phyloP scores from a whole-genome alignment of 345 rosid genomes.

The Melastoma malabathricum region DNA sequence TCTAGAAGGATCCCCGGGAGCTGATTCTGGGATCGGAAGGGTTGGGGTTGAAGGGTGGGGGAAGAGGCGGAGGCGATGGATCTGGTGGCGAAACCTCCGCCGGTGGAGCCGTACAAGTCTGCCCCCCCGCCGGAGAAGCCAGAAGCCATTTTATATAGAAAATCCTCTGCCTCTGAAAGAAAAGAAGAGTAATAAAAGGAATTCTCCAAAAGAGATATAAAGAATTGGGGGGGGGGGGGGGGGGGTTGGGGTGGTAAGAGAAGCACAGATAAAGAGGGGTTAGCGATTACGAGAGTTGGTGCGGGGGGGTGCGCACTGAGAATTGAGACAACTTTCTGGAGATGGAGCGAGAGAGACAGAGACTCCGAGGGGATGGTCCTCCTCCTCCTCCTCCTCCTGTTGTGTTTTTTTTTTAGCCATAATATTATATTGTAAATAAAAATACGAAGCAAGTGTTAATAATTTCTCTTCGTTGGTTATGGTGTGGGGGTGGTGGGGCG shows the following conservation, averaged over 20 bases:
- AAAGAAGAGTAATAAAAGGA: conserved; percentile 19
- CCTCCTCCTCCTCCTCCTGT: too few species aligned
- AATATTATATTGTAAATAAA: too few species aligned
- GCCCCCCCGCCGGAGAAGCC: conserved; percentile 64
- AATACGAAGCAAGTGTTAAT: background rate
- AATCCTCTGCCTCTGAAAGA: background rate
- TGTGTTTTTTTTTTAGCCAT: conserved; percentile 8
- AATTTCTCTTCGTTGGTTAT: background rate
- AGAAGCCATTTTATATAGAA: conserved; percentile 43
- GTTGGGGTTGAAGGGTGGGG: conserved; percentile 16
- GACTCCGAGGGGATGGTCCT: conserved; percentile 1
- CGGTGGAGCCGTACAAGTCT: conserved; percentile 34
- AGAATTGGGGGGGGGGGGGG: conserved; percentile 1
- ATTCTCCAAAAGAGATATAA: conserved; percentile 2
- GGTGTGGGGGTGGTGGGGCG: too few species aligned
- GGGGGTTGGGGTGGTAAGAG: conserved; percentile 4
- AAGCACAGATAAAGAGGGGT: conserved; percentile 4
- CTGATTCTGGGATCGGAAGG: conserved; percentile 41
- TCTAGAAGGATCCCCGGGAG: conserved; percentile 50
- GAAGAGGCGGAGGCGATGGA: conserved; percentile 12
- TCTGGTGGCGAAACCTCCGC: conserved; percentile 40
- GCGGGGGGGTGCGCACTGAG: background rate
- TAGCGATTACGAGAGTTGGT: conserved; percentile 5
- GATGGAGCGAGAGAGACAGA: conserved; percentile 10
- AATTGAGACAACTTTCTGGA: background rate